phyloP scores from a whole-genome alignment of 2,329 filamentous ascomycete species.

The Orbilia blumenaviensis region DNA sequence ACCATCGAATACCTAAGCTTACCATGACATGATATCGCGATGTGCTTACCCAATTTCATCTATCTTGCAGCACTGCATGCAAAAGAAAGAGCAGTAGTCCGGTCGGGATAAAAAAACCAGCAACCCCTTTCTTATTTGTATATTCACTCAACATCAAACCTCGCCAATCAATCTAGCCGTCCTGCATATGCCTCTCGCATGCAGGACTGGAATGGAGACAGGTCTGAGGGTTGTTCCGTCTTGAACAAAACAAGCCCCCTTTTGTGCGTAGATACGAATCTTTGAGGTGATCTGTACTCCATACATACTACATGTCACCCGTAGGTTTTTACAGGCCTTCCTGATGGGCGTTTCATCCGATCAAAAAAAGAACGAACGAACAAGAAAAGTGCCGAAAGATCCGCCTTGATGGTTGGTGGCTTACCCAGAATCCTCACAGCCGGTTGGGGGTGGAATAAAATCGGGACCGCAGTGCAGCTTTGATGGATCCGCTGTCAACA shows the following conservation, averaged over 20 bases:
- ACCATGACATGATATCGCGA: conserved; percentile 47
- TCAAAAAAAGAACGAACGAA: conserved; percentile 12
- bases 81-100: conserved; percentile 18
- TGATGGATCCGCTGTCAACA: conserved; percentile 40
- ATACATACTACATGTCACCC: conserved; percentile 5
- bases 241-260: conserved; percentile 21
- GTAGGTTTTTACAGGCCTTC: conserved; percentile 7
- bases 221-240: conserved; percentile 43
- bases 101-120: conserved; percentile 30
- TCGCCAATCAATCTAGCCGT: conserved; percentile 54
- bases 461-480: background rate
- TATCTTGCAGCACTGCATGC: conserved; percentile 34
- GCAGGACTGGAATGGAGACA: conserved; percentile 44
- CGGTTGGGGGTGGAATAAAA: too few species aligned
- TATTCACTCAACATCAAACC: conserved; percentile 53
- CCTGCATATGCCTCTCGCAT: conserved; percentile 51
- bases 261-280: conserved; percentile 21
- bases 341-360: conserved; percentile 46
- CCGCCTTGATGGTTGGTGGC: conserved; percentile 50
- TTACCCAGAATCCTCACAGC: too few species aligned
- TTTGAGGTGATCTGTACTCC: conserved; percentile 1
- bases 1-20: conserved; percentile 33
- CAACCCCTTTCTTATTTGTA: conserved; percentile 18
- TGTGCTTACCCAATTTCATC: conserved; percentile 43
- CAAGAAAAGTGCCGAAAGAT: conserved; percentile 52